Percentiles rank a stretch among this genome's conserved stretches.
phyloP scores from a whole-genome alignment of 1,284 basidiomycete species.

The Moesziomyces sp. region DNA sequence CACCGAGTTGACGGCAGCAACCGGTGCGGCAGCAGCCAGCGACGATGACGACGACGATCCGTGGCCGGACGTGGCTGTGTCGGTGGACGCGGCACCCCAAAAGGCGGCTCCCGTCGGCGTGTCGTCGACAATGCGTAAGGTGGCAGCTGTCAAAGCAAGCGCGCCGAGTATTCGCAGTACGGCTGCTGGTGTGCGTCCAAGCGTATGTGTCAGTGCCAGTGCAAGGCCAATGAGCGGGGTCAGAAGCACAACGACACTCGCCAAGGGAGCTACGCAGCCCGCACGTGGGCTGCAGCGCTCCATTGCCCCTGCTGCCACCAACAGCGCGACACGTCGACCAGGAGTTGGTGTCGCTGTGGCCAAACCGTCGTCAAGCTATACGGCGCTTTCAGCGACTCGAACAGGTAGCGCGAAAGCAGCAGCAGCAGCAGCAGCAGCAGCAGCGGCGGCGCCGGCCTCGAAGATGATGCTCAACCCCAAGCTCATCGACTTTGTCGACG shows the following conservation, averaged over 20 bases:
- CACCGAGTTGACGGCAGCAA: too few species aligned
- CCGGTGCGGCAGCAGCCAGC: conserved; percentile 1
- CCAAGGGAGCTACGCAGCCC: conserved; percentile 2
- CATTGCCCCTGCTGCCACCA: conserved; percentile 23
- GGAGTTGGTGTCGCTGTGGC: too few species aligned
- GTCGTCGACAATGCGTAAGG: background rate
- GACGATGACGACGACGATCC: conserved; percentile 33
- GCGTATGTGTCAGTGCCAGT: background rate
- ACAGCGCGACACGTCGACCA: conserved; percentile 1
- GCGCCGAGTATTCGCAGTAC: background rate
- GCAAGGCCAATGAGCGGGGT: too few species aligned
- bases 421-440: too few species aligned
- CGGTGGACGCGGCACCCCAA: background rate
- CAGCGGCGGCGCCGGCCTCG: background rate
- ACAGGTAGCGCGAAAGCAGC: too few species aligned
- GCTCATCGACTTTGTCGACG: conserved; percentile 39
- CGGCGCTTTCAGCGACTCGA: too few species aligned
- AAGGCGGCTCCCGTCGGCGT: too few species aligned
- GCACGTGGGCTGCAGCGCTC: conserved; percentile 26
- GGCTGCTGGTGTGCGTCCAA: conserved; percentile 2
- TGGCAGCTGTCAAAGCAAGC: background rate
- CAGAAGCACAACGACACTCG: background rate
- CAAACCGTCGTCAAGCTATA: too few species aligned
- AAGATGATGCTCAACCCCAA: conserved; percentile 21
- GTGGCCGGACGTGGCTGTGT: conserved; percentile 30